phyloP scores from a whole-genome alignment of 495 filamentous ascomycete genomes.

The Venustampulla echinocandica region DNA sequence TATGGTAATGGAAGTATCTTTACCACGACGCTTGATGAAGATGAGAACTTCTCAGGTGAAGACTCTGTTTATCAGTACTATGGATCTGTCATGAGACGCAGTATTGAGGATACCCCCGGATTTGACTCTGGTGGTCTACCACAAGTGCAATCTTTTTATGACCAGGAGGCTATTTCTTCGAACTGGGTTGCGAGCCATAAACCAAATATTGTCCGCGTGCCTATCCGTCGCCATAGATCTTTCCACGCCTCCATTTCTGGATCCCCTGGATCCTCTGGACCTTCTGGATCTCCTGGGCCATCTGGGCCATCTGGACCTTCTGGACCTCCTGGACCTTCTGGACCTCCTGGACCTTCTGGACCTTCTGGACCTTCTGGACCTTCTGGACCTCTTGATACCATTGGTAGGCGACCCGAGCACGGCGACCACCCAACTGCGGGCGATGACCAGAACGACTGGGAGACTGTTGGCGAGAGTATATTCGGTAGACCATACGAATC shows the following conservation, averaged over 20 bases:
- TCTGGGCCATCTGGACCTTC: no score
- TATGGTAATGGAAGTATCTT: conserved; percentile 11
- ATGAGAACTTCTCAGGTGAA: not conserved
- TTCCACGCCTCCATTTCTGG: conserved; percentile 6
- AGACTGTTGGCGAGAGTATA: conserved; percentile 20
- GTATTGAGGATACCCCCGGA: not conserved
- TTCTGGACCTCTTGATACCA: no score
- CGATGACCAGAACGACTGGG: conserved; percentile 22
- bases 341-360: no score
- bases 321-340: no score
- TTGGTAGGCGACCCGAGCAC: no score
- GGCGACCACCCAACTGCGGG: no score
- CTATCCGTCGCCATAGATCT: conserved; percentile 5
- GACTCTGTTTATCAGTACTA: not conserved
- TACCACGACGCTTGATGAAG: conserved; percentile 1
- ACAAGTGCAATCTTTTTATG: conserved; percentile 10
- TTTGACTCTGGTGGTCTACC: not conserved
- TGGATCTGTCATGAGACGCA: not conserved
- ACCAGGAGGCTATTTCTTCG: conserved; percentile 6
- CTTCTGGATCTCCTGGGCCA: no score
- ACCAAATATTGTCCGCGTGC: conserved; percentile 8
- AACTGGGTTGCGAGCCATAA: conserved; percentile 3
- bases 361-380: no score
- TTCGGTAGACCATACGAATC: not conserved
- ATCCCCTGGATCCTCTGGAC: no score